These are phyloP conservation scores for Evernia prunastri DNA, from an alignment of 495 filamentous ascomycete species.

Conservation along the genomic window DNA sequence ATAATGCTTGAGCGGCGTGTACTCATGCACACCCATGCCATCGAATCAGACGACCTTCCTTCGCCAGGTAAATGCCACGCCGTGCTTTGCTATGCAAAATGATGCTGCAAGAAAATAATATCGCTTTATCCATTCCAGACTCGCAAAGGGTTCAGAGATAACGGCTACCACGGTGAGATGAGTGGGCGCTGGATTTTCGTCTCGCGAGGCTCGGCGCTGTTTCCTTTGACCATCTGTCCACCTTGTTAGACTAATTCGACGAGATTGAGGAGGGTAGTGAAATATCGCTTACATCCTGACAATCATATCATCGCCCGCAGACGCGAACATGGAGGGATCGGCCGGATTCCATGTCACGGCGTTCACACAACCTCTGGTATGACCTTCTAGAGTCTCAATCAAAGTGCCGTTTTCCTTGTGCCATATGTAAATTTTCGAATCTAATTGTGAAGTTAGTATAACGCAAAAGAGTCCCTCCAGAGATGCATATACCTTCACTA, in stretches of 20 bases:
- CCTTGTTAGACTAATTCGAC: not conserved
- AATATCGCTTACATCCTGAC: conserved; percentile 71
- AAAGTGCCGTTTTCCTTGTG: conserved; percentile 71
- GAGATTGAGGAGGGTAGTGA: too few relatives aligned
- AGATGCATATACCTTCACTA: conserved; percentile 64
- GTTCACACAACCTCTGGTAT: conserved; percentile 72
- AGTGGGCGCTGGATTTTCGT: conserved; percentile 25
- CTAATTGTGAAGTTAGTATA: conserved; percentile 36
- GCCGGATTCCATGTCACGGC: conserved; percentile 86
- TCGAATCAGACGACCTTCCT: conserved; percentile 11
- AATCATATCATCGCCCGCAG: conserved; percentile 78
- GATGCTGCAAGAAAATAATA: conserved; percentile 2
- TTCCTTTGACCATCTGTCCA: conserved; percentile 23
- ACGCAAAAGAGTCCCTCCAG: not conserved
- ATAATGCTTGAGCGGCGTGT: not conserved
- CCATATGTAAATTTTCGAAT: conserved; percentile 80
- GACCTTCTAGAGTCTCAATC: conserved; percentile 70
- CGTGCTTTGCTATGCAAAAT: conserved; percentile 18
- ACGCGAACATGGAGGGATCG: conserved; percentile 80
- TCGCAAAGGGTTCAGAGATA: not conserved
- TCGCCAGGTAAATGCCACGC: conserved; percentile 15
- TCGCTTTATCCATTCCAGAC: conserved; percentile 1
- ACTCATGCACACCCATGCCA: conserved; percentile 10
- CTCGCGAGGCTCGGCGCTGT: conserved; percentile 14
- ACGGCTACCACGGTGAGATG: conserved; percentile 15